A percentile compares a stretch with the other conserved stretches of the same genome.
Conservation (phyloP, 2,329 filamentous ascomycete species). For the Blumeria hordei region DNA sequence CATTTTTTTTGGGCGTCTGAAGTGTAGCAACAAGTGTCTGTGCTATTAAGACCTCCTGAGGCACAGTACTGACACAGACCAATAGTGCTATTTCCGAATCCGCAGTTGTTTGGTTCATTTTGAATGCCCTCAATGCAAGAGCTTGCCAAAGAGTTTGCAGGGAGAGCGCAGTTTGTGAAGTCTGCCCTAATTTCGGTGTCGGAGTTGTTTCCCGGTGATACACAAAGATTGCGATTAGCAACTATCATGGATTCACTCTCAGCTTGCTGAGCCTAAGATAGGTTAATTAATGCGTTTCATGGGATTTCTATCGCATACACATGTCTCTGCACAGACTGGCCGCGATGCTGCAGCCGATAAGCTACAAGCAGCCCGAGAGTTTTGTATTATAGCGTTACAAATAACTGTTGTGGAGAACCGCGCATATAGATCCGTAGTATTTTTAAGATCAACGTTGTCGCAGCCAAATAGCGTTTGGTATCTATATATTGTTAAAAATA, state of each 20-base stretch:
- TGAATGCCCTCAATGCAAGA: conserved; percentile 50
- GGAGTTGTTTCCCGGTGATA: conserved; percentile 37
- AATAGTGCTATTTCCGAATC: conserved; percentile 44
- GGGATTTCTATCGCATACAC: conserved; percentile 28
- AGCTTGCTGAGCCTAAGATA: conserved; percentile 46
- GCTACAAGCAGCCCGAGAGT: conserved; percentile 47
- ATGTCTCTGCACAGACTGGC: conserved; percentile 75
- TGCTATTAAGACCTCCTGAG: conserved; percentile 65
- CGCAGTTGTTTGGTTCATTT: conserved; percentile 76
- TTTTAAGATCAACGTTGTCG: conserved; percentile 46
- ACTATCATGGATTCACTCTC: conserved; percentile 72
- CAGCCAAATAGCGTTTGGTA: conserved; percentile 69
- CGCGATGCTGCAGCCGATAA: conserved; percentile 37
- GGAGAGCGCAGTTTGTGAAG: conserved; percentile 71
- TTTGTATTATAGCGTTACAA: conserved; percentile 85
- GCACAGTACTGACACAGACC: conserved; percentile 77
- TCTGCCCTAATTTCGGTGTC: conserved; percentile 67
- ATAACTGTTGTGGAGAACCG: conserved; percentile 80
- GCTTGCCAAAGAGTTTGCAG: conserved; percentile 51
- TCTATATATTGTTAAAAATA: conserved; percentile 26
- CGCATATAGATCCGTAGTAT: conserved; percentile 67
- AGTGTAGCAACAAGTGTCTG: conserved; percentile 82
- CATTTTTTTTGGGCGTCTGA: conserved; percentile 54
- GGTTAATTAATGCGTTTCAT: too few relatives aligned
- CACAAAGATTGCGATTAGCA: conserved; percentile 49